Percentiles rank a stretch among this genome's conserved stretches.
Evolutionary conservation across 768 basidiomycete species (phyloP).

Genomic region (Pseudohyphozyma bogoriensis): DNA sequence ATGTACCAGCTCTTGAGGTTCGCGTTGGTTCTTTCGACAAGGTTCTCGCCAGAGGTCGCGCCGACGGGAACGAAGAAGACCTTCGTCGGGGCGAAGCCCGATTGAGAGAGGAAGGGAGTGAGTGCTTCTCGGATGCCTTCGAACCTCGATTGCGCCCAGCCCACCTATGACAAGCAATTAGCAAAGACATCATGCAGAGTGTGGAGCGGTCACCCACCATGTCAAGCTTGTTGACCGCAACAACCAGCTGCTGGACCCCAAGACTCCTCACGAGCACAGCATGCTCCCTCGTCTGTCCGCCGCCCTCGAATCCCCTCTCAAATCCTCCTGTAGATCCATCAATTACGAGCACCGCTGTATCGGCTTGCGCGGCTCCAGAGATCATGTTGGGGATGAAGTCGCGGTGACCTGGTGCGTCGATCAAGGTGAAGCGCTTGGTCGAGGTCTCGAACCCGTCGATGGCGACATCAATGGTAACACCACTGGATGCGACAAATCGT

Average conservation of each 20-base stretch:
- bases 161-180: constrained; percentile 50
- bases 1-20: constrained; percentile 65
- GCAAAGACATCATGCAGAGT: background rate
- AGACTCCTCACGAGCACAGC: constrained; percentile 80
- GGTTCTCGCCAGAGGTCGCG: constrained; percentile 81
- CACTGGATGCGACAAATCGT: constrained; percentile 53
- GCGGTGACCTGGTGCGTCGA: constrained; percentile 93
- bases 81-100: constrained; percentile 72
- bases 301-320: constrained; percentile 86
- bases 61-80: constrained; percentile 78
- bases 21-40: constrained; percentile 45
- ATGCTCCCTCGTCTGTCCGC: constrained; percentile 93
- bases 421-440: constrained; percentile 71
- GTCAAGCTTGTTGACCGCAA: constrained; percentile 93
- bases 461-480: constrained; percentile 96
- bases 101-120: constrained; percentile 70
- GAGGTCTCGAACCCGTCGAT: constrained; percentile 55
- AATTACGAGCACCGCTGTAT: constrained; percentile 85
- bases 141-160: constrained; percentile 72
- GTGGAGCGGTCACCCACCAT: constrained; percentile 50
- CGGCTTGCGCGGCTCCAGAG: constrained; percentile 92
- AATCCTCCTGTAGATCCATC: constrained; percentile 86
- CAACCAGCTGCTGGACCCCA: constrained; percentile 79
- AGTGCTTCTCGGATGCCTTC: constrained; percentile 68
- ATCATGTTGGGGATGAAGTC: constrained; percentile 99